phyloP scores from a whole-genome alignment of 1,284 basidiomycete species.

The Phenoliferia sp. region DNA sequence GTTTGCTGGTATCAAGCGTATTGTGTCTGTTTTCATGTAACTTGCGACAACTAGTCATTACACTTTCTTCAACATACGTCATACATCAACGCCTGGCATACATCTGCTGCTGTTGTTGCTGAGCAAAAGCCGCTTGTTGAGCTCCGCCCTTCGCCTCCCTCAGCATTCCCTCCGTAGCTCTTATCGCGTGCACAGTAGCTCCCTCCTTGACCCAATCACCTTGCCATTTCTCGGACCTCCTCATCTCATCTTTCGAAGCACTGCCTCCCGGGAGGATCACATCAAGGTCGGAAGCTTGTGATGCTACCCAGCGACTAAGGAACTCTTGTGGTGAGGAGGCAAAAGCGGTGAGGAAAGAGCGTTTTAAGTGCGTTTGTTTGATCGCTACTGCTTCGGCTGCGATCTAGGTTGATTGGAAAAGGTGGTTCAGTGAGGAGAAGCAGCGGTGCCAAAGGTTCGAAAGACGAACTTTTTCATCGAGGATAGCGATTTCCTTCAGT shows the following conservation, averaged over 20 bases:
- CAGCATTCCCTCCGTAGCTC: constrained; percentile 7
- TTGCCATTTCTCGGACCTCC: constrained; percentile 2
- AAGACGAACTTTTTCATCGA: constrained; percentile 78
- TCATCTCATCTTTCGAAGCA: constrained; percentile 11
- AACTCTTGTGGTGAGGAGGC: constrained; percentile 73
- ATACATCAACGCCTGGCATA: too few relatives aligned
- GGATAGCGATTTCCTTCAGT: constrained; percentile 59
- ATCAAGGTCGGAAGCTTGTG: constrained; percentile 85
- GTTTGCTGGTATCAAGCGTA: too few relatives aligned
- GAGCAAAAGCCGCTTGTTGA: too few relatives aligned
- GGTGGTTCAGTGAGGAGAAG: neutral
- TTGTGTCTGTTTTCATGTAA: too few relatives aligned
- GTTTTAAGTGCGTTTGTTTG: constrained; percentile 77
- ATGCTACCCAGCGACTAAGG: constrained; percentile 82
- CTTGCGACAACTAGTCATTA: too few relatives aligned
- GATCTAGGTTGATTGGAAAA: constrained; percentile 24
- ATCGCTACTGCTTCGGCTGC: constrained; percentile 51
- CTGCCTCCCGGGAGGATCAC: constrained; percentile 54
- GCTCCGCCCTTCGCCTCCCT: neutral
- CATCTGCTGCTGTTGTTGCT: neutral
- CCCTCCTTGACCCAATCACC: constrained; percentile 24
- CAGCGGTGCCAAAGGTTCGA: too few relatives aligned
- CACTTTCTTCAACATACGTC: too few relatives aligned
- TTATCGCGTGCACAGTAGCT: constrained; percentile 12
- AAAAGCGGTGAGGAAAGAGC: constrained; percentile 79